Conservation (phyloP, 2,329 filamentous ascomycete genomes). For the Dissoconium aciculare region DNA sequence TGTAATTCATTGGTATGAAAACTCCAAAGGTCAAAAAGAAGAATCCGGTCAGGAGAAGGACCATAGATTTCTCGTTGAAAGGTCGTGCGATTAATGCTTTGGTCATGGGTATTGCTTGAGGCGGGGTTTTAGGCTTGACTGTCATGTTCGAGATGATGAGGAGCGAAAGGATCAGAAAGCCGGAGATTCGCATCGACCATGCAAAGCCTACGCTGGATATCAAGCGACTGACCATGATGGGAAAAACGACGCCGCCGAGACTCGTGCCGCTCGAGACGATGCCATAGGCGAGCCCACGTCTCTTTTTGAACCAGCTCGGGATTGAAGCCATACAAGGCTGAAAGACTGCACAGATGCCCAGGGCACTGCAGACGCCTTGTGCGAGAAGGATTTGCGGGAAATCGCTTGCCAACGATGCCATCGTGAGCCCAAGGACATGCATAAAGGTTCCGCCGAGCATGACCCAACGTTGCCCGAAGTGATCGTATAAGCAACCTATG, state of each 20-base stretch:
- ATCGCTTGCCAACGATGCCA: slow-evolving; percentile 4
- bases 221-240: slow-evolving; percentile 45
- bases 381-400: slow-evolving; percentile 7
- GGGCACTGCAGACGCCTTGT: slow-evolving; percentile 4
- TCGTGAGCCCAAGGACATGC: slow-evolving; percentile 7
- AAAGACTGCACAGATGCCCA: neutral
- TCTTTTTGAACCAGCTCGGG: slow-evolving; percentile 32
- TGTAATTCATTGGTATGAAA: slow-evolving; percentile 42
- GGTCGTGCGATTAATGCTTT: neutral
- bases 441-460: slow-evolving; percentile 3
- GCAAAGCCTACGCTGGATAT: slow-evolving; percentile 38
- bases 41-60: neutral
- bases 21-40: slow-evolving; percentile 32
- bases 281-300: slow-evolving; percentile 35
- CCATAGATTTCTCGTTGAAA: neutral
- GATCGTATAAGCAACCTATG: neutral
- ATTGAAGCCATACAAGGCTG: neutral
- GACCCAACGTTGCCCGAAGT: slow-evolving; percentile 1
- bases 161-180: slow-evolving; percentile 30
- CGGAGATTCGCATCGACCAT: slow-evolving; percentile 44
- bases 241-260: slow-evolving; percentile 43
- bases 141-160: slow-evolving; percentile 19
- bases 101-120: neutral
- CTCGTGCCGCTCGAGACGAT: slow-evolving; percentile 36
- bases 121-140: slow-evolving; percentile 7